Percentiles rank a stretch among this genome's conserved stretches.
Conservation (phyloP, 176 grass and related monocot species). For the Pontederia paniculata region DNA sequence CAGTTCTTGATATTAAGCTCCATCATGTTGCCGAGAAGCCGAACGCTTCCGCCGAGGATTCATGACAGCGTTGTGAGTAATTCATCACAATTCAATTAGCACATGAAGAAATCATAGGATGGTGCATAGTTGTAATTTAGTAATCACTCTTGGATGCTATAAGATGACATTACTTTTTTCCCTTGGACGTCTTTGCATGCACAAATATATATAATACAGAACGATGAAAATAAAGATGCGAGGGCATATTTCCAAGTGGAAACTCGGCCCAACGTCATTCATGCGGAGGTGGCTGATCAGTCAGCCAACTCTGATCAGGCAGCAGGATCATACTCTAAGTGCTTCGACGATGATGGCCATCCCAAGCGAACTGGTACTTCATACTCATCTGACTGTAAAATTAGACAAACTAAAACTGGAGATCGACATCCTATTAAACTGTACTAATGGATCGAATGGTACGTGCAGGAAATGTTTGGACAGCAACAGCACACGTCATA, state of each 20-base stretch:
- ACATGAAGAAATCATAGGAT: neutral
- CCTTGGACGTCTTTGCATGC: neutral
- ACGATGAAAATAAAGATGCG: slow-evolving; percentile 29
- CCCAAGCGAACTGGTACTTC: slow-evolving; percentile 31
- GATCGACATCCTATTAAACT: neutral
- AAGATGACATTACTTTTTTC: no score
- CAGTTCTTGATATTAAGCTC: neutral
- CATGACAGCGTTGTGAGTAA: slow-evolving; percentile 37
- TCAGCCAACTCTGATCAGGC: neutral
- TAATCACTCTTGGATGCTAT: neutral
- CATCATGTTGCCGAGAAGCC: slow-evolving; percentile 49
- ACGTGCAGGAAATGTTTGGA: slow-evolving; percentile 32
- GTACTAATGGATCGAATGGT: neutral
- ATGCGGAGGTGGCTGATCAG: slow-evolving; percentile 9
- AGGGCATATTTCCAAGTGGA: slow-evolving; percentile 53
- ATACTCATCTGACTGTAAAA: neutral
- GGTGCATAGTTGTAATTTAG: neutral
- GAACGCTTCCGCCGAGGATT: slow-evolving; percentile 53
- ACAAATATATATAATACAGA: slow-evolving; percentile 9
- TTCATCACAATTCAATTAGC: neutral
- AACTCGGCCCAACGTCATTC: slow-evolving; percentile 10
- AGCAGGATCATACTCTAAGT: slow-evolving; percentile 14
- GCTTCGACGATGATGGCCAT: slow-evolving; percentile 42
- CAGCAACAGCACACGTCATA: slow-evolving; percentile 53
- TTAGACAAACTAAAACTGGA: neutral